Percentiles rank a stretch among this genome's conserved stretches.
Evolutionary conservation across 202 grass and related monocot genomes (phyloP).

Genomic region (Eragrostis tef): DNA sequence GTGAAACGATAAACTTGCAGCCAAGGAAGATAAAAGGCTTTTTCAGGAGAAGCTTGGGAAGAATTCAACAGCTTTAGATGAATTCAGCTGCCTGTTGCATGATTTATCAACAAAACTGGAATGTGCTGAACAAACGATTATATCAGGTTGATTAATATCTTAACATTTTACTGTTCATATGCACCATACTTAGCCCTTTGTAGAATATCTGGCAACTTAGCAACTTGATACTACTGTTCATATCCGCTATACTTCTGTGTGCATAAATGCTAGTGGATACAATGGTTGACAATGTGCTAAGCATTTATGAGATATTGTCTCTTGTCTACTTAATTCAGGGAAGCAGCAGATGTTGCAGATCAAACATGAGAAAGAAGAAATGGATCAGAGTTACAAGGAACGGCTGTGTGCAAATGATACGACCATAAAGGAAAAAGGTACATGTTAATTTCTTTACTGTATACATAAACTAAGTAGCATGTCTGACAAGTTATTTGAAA

Average conservation of each 20-base stretch:
- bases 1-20: conserved; percentile 53
- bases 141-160: conserved; percentile 58
- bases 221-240: conserved; percentile 22
- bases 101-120: conserved; percentile 76
- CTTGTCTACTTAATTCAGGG: conserved; percentile 45
- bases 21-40: conserved; percentile 76
- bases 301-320: not conserved
- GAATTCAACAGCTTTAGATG: conserved; percentile 74
- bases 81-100: conserved; percentile 65
- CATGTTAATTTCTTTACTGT: conserved; percentile 34
- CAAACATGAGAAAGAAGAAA: conserved; percentile 85
- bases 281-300: conserved; percentile 32
- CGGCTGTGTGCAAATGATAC: conserved; percentile 55
- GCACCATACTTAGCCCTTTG: not conserved
- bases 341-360: conserved; percentile 65
- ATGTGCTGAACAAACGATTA: conserved; percentile 63
- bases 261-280: conserved; percentile 3
- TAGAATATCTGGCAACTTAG: conserved; percentile 20
- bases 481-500: conserved; percentile 22
- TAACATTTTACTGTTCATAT: conserved; percentile 14
- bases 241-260: not conserved
- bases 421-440: conserved; percentile 75
- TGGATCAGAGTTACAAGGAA: conserved; percentile 61
- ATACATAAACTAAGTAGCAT: not conserved
- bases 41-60: conserved; percentile 75